Percentiles rank a stretch among this genome's conserved stretches.
phyloP scores from a whole-genome alignment of 108 stramenopile genomes.

The Skeletonema marinoi region DNA sequence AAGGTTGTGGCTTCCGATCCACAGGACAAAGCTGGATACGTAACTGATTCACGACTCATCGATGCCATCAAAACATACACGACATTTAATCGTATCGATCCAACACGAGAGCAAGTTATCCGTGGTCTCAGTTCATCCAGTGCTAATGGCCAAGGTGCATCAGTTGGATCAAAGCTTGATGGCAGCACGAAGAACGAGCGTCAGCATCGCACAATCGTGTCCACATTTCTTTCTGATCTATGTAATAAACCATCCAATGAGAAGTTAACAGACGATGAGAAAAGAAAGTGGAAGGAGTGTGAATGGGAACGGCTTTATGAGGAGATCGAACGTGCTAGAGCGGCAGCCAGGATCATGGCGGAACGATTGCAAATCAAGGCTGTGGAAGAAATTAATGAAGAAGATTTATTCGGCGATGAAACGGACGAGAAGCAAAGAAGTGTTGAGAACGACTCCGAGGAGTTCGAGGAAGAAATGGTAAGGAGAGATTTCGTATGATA shows the following conservation, averaged over 20 bases:
- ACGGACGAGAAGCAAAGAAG: neutral
- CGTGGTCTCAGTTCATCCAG: conserved; percentile 16
- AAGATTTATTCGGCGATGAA: neutral
- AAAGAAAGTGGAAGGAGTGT: conserved; percentile 46
- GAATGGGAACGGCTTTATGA: conserved; percentile 45
- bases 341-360: conserved; percentile 11
- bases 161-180: neutral
- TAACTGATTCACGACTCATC: conserved; percentile 35
- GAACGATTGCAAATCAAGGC: conserved; percentile 15
- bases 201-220: conserved; percentile 15
- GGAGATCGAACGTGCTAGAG: conserved; percentile 38
- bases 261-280: conserved; percentile 32
- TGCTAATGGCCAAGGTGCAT: neutral
- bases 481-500: neutral
- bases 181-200: conserved; percentile 1
- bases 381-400: neutral
- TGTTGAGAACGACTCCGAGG: conserved; percentile 9
- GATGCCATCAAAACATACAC: conserved; percentile 42
- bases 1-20: conserved; percentile 10
- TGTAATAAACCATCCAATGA: conserved; percentile 14
- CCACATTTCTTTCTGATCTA: conserved; percentile 29
- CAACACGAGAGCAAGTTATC: conserved; percentile 44
- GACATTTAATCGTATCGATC: conserved; percentile 46
- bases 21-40: conserved; percentile 20
- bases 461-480: conserved; percentile 20